A percentile compares a stretch with the other conserved stretches of the same genome.
phyloP scores from a whole-genome alignment of 208 protist genomes.

The Leishmania gerbilli region DNA sequence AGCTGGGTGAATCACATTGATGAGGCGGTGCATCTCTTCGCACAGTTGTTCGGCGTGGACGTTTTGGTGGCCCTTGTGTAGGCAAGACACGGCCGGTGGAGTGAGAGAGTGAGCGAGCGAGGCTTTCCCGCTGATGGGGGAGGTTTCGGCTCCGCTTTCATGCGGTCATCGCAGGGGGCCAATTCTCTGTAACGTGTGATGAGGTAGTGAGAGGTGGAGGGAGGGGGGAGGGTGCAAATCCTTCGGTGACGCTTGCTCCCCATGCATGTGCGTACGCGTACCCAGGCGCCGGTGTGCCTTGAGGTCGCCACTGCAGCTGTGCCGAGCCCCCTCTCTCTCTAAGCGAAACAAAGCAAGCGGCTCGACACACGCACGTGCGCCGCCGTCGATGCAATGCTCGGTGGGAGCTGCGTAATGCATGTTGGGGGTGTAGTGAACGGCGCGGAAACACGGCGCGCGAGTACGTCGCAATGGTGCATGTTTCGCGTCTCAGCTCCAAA shows the following conservation, averaged over 20 bases:
- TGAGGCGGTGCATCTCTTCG: constrained; percentile 44
- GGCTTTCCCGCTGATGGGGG: neutral
- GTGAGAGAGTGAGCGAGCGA: neutral
- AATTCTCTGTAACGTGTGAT: neutral
- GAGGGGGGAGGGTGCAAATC: neutral
- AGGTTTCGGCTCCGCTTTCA: neutral
- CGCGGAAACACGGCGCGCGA: neutral
- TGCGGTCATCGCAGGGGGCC: neutral
- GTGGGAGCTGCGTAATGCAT: neutral
- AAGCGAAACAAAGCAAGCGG: neutral
- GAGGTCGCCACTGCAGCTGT: neutral
- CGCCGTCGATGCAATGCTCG: neutral
- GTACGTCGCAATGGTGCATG: neutral
- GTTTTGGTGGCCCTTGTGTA: constrained; percentile 58
- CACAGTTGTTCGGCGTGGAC: constrained; percentile 65
- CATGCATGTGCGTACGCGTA: neutral
- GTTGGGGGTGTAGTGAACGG: neutral
- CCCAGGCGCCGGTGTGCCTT: neutral
- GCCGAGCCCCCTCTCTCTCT: neutral
- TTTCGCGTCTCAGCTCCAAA: neutral
- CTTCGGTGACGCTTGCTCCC: neutral
- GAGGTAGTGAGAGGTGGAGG: neutral
- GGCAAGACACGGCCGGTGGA: neutral
- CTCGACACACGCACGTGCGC: neutral
- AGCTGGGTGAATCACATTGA: constrained; percentile 67